phyloP scores from a whole-genome alignment of 768 basidiomycete species.

The Floccularia luteovirens region DNA sequence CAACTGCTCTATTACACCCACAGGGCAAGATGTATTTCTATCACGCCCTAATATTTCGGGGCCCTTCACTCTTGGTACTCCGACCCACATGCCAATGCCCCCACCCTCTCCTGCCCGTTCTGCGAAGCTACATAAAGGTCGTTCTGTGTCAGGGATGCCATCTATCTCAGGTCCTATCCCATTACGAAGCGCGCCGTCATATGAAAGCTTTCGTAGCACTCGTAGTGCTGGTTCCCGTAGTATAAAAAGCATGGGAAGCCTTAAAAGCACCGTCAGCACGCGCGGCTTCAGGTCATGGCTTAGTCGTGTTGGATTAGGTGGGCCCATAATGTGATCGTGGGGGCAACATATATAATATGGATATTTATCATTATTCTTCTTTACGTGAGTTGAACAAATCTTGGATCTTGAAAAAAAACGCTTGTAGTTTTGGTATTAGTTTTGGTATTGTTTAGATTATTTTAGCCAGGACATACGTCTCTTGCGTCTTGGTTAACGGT shows the following conservation, averaged over 20 bases:
- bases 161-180: constrained; percentile 5
- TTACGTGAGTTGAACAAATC: too few species aligned
- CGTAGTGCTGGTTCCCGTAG: not conserved
- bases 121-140: constrained; percentile 7
- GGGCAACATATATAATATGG: constrained; percentile 2
- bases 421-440: too few species aligned
- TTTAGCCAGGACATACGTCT: too few species aligned
- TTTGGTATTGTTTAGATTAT: too few species aligned
- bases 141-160: constrained; percentile 2
- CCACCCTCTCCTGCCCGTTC: constrained; percentile 10
- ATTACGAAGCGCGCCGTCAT: constrained; percentile 29
- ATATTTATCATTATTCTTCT: constrained; percentile 8
- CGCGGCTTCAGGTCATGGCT: constrained; percentile 34
- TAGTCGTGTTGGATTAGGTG: constrained; percentile 22
- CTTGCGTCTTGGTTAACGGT: too few species aligned
- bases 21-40: too few species aligned
- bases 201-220: constrained; percentile 39
- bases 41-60: constrained; percentile 33
- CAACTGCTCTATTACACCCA: too few species aligned
- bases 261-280: constrained; percentile 30
- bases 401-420: too few species aligned
- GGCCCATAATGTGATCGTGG: constrained; percentile 10
- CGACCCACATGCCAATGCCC: constrained; percentile 7
- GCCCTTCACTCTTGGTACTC: constrained; percentile 37
- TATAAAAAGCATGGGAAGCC: not conserved